phyloP scores from a whole-genome alignment of 495 filamentous ascomycete species.

The Letharia columbiana region DNA sequence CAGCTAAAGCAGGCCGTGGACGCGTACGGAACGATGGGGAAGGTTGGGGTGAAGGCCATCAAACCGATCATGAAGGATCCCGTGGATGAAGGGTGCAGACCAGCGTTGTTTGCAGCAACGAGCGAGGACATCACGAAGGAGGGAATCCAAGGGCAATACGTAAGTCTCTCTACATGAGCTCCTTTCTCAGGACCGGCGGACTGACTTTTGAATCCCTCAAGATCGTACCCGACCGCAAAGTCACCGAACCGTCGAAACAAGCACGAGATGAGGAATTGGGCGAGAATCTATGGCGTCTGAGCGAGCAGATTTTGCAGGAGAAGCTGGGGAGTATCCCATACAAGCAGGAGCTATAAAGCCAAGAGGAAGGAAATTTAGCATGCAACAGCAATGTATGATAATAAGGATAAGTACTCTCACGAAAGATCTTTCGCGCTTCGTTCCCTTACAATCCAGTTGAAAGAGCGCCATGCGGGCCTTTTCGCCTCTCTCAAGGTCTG shows the following conservation, averaged over 20 bases:
- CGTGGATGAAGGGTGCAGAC: conserved; percentile 39
- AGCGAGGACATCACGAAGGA: conserved; percentile 37
- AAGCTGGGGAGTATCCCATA: conserved; percentile 32
- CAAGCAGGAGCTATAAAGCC: conserved; percentile 1
- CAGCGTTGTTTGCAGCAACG: conserved; percentile 43
- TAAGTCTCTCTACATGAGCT: conserved; percentile 15
- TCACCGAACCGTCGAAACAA: conserved; percentile 34
- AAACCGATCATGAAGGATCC: conserved; percentile 46
- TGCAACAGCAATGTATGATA: neutral
- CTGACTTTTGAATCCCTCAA: conserved; percentile 8
- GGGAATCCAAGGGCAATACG: conserved; percentile 42
- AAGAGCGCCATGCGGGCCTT: too few relatives aligned
- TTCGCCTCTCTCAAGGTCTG: too few relatives aligned
- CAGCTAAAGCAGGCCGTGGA: conserved; percentile 46
- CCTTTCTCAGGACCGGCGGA: neutral
- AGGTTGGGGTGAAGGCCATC: conserved; percentile 32
- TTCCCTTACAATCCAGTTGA: too few relatives aligned
- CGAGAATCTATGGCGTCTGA: conserved; percentile 36
- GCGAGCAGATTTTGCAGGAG: conserved; percentile 34
- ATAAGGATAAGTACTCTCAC: neutral
- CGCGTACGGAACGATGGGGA: conserved; percentile 41
- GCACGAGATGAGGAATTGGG: conserved; percentile 37
- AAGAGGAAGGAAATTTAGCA: neutral
- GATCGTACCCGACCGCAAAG: conserved; percentile 46
- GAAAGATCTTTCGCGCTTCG: too few relatives aligned